Percentiles rank a stretch among this genome's conserved stretches.
Conservation (phyloP, 345 rosid genomes). For the Salix udensis region DNA sequence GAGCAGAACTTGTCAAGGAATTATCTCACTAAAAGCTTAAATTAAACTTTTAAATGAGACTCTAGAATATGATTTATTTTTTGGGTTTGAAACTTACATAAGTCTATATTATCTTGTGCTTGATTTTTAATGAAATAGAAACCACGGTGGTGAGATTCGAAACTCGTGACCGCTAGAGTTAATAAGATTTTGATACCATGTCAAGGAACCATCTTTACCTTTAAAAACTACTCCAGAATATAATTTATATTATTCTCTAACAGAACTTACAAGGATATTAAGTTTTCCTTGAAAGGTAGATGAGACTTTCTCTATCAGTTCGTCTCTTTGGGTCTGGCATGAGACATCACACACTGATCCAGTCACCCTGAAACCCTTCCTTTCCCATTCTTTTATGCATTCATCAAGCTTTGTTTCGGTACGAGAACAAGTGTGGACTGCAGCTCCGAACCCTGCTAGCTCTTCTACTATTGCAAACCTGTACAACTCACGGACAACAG, state of each 20-base stretch:
- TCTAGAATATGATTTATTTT: no score
- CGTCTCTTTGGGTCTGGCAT: constrained; percentile 28
- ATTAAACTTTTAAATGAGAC: fast-evolving
- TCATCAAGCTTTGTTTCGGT: neutral
- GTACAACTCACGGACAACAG: no score
- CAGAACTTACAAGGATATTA: constrained; percentile 40
- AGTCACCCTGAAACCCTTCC: constrained; percentile 42
- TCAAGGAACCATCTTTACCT: no score
- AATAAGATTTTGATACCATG: no score
- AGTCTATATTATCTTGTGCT: no score
- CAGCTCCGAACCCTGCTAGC: neutral
- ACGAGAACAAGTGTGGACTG: constrained; percentile 19
- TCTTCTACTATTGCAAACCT: neutral
- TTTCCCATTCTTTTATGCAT: constrained; percentile 33
- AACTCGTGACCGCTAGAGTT: no score
- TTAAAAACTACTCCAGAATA: no score
- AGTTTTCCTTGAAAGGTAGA: constrained; percentile 47
- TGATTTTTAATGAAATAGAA: no score
- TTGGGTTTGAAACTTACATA: no score
- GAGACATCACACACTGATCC: constrained; percentile 49
- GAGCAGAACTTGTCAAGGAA: neutral
- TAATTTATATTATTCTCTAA: no score
- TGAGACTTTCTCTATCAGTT: constrained; percentile 42
- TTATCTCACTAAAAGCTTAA: no score
- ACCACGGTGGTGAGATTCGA: no score